phyloP scores from a whole-genome alignment of 2,329 filamentous ascomycete species.

The Immersiporthe knoxdaviesiana region DNA sequence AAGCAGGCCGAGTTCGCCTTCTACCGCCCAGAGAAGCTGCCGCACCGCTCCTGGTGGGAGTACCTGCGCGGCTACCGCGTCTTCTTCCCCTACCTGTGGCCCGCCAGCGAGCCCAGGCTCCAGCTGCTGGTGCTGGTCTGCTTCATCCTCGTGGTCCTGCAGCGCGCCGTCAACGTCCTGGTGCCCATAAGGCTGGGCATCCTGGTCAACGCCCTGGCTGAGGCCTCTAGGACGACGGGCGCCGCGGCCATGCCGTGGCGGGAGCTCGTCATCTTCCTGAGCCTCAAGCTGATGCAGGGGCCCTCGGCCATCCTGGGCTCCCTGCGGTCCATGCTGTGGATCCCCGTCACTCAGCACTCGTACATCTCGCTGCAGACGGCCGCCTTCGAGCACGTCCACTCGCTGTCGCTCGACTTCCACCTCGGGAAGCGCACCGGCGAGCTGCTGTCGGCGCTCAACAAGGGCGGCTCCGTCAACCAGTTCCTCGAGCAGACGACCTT shows the following conservation, averaged over 20 bases:
- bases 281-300: conserved; percentile 82
- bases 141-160: conserved; percentile 76
- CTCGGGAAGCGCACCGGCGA: conserved; percentile 96
- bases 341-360: conserved; percentile 95
- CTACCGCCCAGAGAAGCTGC: conserved; percentile 84
- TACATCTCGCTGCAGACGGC: conserved; percentile 93
- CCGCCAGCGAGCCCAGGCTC: conserved; percentile 73
- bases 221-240: conserved; percentile 50
- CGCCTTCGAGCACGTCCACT: conserved; percentile 96
- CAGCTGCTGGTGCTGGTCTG: conserved; percentile 82
- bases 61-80: conserved; percentile 90
- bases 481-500: conserved; percentile 98
- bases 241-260: conserved; percentile 66
- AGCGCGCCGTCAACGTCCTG: conserved; percentile 82
- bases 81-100: conserved; percentile 98
- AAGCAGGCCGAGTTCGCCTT: conserved; percentile 70
- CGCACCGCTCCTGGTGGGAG: conserved; percentile 92
- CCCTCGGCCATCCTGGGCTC: conserved; percentile 86
- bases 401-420: conserved; percentile 93
- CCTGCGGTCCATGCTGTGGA: conserved; percentile 83
- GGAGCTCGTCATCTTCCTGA: conserved; percentile 74
- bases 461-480: conserved; percentile 92
- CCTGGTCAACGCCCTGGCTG: conserved; percentile 75
- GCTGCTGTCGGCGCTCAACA: conserved; percentile 92
- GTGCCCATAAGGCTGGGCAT: conserved; percentile 80